Conservation (phyloP, 1,139 yeast genomes). For the Diutina neorugosa region DNA sequence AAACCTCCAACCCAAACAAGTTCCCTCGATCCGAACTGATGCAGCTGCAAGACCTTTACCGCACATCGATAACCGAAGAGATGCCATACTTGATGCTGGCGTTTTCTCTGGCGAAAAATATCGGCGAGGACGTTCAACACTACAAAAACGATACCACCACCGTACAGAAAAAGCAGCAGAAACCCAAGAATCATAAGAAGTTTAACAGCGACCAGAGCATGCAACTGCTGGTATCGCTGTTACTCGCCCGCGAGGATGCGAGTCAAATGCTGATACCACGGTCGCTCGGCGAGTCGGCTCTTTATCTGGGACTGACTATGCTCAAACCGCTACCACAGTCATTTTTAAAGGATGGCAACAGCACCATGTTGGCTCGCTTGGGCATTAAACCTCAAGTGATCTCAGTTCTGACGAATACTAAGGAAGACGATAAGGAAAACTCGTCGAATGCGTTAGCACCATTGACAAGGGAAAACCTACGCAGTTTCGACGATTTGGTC, state of each 20-base stretch:
- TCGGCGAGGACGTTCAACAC: slow-evolving; percentile 35
- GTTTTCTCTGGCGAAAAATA: slow-evolving; percentile 39
- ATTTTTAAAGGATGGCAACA: slow-evolving; percentile 6
- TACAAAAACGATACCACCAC: neutral
- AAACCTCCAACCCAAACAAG: slow-evolving; percentile 6
- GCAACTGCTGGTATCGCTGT: neutral
- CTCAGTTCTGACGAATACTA: slow-evolving; percentile 12
- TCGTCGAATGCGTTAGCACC: slow-evolving; percentile 9
- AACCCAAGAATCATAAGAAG: neutral
- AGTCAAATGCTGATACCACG: neutral
- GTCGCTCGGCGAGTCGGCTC: neutral
- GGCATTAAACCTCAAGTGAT: slow-evolving; percentile 36
- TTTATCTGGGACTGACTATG: neutral
- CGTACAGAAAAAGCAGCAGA: neutral
- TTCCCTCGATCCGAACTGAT: slow-evolving; percentile 2
- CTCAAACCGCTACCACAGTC: neutral
- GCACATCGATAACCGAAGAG: slow-evolving; percentile 37
- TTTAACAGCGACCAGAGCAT: neutral
- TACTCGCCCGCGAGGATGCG: neutral
- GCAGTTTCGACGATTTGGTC: slow-evolving; percentile 15
- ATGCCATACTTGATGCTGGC: slow-evolving; percentile 46
- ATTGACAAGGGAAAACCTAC: slow-evolving; percentile 22
- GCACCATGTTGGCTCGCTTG: slow-evolving; percentile 25
- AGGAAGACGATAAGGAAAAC: slow-evolving; percentile 10
- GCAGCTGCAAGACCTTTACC: neutral